Evolutionary conservation across 2,329 filamentous ascomycete species (phyloP).

Genomic region (Scortechinia acanthostroma): DNA sequence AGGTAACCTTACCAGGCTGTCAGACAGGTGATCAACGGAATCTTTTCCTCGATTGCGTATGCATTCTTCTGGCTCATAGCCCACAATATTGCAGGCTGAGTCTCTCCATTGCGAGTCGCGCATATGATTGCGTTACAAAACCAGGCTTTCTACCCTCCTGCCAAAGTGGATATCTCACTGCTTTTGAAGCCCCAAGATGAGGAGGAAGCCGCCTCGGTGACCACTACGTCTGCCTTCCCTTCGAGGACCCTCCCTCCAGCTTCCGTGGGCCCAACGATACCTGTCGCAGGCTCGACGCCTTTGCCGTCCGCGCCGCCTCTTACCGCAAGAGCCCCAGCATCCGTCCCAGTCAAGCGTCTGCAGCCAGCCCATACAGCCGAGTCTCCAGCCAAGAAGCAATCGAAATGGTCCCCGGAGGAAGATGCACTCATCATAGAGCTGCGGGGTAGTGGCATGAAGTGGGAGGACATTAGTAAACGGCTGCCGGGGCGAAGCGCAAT

Average conservation of each 20-base stretch:
- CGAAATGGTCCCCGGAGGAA: slow-evolving; percentile 92
- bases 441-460: slow-evolving; percentile 87
- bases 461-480: slow-evolving; percentile 93
- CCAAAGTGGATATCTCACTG: slow-evolving; percentile 61
- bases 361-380: slow-evolving; percentile 42
- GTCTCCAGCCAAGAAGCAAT: slow-evolving; percentile 84
- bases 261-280: not conserved
- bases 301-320: not conserved
- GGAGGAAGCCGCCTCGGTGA: not conserved
- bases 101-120: slow-evolving; percentile 1
- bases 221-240: slow-evolving; percentile 9
- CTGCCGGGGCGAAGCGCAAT: slow-evolving; percentile 87
- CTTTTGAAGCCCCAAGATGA: slow-evolving; percentile 40
- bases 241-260: not conserved
- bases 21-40: not conserved
- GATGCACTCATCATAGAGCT: slow-evolving; percentile 90
- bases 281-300: not conserved
- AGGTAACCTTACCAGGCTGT: not conserved
- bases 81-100: not conserved
- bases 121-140: slow-evolving; percentile 3
- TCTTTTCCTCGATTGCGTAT: not conserved
- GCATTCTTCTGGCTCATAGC: not conserved
- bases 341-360: not conserved
- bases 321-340: not conserved
- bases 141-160: slow-evolving; percentile 3